These are phyloP conservation scores for Paraleonurus japonicus DNA, from an alignment of 257 asterid species.

Conservation along the genomic window DNA sequence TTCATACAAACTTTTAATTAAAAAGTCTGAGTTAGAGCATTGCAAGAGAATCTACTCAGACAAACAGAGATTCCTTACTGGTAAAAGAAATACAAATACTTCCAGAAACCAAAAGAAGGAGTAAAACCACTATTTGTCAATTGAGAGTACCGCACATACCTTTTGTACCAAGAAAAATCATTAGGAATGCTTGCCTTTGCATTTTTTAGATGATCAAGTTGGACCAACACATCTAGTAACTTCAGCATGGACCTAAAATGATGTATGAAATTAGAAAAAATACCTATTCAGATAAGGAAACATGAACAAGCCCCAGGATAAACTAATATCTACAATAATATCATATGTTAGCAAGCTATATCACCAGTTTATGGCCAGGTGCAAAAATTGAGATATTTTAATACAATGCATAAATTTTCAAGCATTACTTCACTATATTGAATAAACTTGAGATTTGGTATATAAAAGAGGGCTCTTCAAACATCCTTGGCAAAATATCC, in stretches of 20 bases:
- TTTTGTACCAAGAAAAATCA: conserved; percentile 99
- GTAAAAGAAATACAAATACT: too few species aligned
- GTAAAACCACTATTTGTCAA: not conserved
- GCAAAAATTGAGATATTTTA: not conserved
- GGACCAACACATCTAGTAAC: conserved; percentile 89
- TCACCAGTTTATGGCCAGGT: not conserved
- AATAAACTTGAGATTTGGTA: not conserved
- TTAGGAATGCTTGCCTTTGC: conserved; percentile 99
- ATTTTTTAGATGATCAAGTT: conserved; percentile 98
- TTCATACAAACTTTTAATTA: too few species aligned
- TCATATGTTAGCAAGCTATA: conserved; percentile 14
- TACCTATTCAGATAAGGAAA: not conserved
- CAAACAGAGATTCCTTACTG: too few species aligned
- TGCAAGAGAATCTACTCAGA: too few species aligned
- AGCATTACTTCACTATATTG: conserved; percentile 8
- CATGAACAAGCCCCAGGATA: conserved; percentile 18
- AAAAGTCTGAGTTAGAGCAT: too few species aligned
- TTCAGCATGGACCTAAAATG: conserved; percentile 91
- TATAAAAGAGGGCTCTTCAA: conserved; percentile 6
- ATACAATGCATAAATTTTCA: not conserved
- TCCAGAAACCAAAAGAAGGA: not conserved
- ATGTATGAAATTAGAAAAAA: conserved; percentile 24
- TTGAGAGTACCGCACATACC: conserved; percentile 45
- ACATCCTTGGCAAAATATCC: not conserved
- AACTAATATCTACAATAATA: not conserved